Conservation (phyloP, 1,284 basidiomycete genomes). For the Clitocybe nebularis region DNA sequence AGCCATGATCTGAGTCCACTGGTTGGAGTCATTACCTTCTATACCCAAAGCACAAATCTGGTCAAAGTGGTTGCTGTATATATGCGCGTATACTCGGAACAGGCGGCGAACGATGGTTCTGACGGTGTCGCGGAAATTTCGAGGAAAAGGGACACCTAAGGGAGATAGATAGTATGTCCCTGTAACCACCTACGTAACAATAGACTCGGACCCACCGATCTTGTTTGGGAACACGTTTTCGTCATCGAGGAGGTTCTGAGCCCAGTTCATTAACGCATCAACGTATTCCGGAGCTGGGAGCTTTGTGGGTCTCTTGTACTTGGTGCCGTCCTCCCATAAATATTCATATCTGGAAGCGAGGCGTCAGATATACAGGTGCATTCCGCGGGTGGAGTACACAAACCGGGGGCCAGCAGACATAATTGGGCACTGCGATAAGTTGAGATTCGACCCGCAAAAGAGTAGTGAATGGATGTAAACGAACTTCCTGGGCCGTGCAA, state of each 20-base stretch:
- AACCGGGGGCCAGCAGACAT: conserved; percentile 98
- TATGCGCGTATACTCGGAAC: conserved; percentile 97
- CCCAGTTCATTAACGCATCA: conserved; percentile 99
- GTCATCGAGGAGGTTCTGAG: conserved; percentile 90
- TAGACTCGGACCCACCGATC: conserved; percentile 58
- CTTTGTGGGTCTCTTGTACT: conserved; percentile 91
- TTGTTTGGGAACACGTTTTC: conserved; percentile 92
- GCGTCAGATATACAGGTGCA: conserved; percentile 2
- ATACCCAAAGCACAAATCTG: conserved; percentile 98
- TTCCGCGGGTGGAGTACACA: neutral
- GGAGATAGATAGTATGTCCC: neutral
- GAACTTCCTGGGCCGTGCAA: conserved; percentile 87
- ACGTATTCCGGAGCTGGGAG: conserved; percentile 95
- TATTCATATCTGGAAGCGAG: conserved; percentile 79
- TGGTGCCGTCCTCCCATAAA: conserved; percentile 95
- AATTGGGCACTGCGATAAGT: conserved; percentile 77
- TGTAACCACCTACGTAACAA: neutral
- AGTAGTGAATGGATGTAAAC: neutral
- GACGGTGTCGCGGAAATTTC: conserved; percentile 87
- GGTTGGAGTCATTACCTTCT: conserved; percentile 70
- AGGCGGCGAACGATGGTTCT: conserved; percentile 90
- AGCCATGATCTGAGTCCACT: neutral
- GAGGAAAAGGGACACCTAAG: conserved; percentile 87
- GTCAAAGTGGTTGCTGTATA: conserved; percentile 99
- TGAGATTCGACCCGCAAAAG: no score